Evolutionary conservation across 2,329 filamentous ascomycete genomes (phyloP), one percentile per base, ranked within the genome.

Genomic region (Tympanopsis confertula): DNA sequence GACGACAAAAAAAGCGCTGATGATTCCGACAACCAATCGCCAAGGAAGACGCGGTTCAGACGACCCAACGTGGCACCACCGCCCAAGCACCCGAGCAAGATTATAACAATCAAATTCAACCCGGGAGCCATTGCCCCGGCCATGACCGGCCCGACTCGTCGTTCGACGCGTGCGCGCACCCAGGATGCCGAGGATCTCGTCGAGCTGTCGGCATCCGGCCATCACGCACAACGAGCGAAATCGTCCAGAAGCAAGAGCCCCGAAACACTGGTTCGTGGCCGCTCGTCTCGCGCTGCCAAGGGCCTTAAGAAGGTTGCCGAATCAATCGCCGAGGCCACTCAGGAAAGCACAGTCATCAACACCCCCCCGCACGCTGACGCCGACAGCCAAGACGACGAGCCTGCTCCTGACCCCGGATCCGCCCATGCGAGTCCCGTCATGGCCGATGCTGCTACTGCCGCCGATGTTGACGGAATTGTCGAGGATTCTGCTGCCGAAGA

Each of bases 161-260:
- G 70, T 46, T 50, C 58, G 7, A 76, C 73, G 10, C 59, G 73
- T 20, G 70, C 68, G 13, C 65, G 58, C 39, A 74, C 71, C 3
- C 71, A 68, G 33, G 71, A 76, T 35, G 60, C 62, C 0, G 67
- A 70, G 32, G 61, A 67, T 4, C 63, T 77, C 5, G 52, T 77
- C 4, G 72, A 78, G 47, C 58, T 80, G 13, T 71, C 74, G 4
- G 71, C 64, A 46, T 79, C 75, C 5, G 76, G 75, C n/a, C 67
- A 63, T 40, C 74, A 80, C 44, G 67, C 65, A 15, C 62, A 63
- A 29, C 51, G 61, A 2, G 57, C 66, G 20, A 62, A 69, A 28
- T 59, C 59, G 14, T 71, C 71, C 19, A 62, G 61, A 39, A 78
- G 71, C 45, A 65, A 60, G 46, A 77, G 71, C 42, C 74, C 75